Evolutionary conservation across 164 flowering plant genomes (phyloP).

Genomic region (Vitis cinerea): DNA sequence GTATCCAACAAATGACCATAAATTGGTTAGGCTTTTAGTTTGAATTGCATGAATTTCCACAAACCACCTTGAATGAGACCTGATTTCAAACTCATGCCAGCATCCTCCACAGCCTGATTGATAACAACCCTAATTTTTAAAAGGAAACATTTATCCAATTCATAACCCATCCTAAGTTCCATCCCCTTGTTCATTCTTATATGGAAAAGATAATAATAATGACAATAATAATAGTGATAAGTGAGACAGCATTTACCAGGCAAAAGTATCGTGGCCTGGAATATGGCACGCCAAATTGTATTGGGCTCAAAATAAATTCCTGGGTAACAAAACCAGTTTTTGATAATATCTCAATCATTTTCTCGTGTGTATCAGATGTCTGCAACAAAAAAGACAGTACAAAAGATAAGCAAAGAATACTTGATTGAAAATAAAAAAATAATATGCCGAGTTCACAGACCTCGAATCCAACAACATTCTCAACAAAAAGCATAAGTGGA

Average conservation of each 20-base stretch:
- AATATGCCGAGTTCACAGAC: conserved; percentile 27
- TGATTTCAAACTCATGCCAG: too few species aligned
- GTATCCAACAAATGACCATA: too few species aligned
- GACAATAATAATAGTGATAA: conserved; percentile 2
- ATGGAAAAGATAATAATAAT: neutral
- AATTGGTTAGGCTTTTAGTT: too few species aligned
- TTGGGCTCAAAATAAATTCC: conserved; percentile 83
- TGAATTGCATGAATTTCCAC: too few species aligned
- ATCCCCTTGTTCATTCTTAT: too few species aligned
- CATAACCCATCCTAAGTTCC: too few species aligned
- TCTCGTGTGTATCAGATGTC: conserved; percentile 82
- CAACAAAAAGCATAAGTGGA: conserved; percentile 82
- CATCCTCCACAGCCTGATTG: too few species aligned
- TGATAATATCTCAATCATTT: conserved; percentile 64
- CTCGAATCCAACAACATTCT: conserved; percentile 99
- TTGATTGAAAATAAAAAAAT: neutral
- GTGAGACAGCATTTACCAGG: conserved; percentile 49
- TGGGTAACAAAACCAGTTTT: conserved; percentile 59
- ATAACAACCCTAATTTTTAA: too few species aligned
- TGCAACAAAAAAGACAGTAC: conserved; percentile 29
- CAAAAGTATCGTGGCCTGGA: conserved; percentile 98
- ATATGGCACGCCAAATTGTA: conserved; percentile 94
- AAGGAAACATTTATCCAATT: too few species aligned
- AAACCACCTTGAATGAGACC: too few species aligned
- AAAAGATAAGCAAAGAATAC: neutral